Base-by-base conservation (phyloP, 2,329 filamentous ascomycete genomes). In the Periconia digitata region DNA sequence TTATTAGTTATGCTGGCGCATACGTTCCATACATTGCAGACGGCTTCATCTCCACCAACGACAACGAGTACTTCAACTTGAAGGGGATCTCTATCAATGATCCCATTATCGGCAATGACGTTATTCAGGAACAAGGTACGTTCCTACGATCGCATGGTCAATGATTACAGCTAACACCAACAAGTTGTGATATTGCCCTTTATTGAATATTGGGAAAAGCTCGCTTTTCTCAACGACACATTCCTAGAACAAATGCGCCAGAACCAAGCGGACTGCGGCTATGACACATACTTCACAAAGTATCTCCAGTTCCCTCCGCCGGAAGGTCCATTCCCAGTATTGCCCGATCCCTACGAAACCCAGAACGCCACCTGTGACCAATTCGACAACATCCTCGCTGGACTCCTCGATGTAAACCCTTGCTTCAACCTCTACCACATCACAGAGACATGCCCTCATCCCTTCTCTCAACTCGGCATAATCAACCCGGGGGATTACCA, bases 1-100 rank as follows among this genome's bases (percentile, higher is more conserved):
- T 5, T 10, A 5, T 13, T 15, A 32, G 27, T 6, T 32, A 32
- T 12, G 79, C 76, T 3, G 79, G 87, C 15, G 70, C 67, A 54
- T 83, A 82, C 54, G 76, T 82, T 4, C 80, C 81, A 0, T 83
- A 83, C 62, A 81, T 84, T 46, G 78, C 79, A 1, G 74, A 77
- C 27, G 74, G 75, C 6, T 79, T 83, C 68, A 70, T 83, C 38
- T 78, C 85, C 27, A 78, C 64, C 43, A 75, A 78, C 43, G 72
- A 79, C 53, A 71, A 70, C 3, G 70, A 76, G 13, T 43, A 36
- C n/a, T 36, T 36, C 36, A 37, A 46, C 17, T n/a, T 46, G 6
- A 38, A 43, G 20, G 36, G 24, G 50, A 72, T 77, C 21, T 70
- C 71, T 8, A 78, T 80, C 67, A 78, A 77, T 49, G 72, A 79